Conservation (phyloP, 768 basidiomycete genomes). For the Suillus bovinus region DNA sequence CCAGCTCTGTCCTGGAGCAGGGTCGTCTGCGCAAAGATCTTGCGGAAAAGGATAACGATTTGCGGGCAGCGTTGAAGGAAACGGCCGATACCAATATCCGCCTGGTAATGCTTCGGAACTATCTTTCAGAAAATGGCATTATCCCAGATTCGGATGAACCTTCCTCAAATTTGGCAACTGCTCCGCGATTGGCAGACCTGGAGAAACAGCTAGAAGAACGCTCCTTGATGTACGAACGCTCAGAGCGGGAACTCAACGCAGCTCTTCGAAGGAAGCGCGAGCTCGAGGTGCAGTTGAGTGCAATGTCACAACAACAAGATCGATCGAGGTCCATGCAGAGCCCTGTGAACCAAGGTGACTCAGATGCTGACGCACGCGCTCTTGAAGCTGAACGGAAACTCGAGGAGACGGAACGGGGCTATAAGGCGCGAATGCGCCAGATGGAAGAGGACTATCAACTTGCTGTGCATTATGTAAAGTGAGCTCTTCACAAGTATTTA, state of each 20-base stretch:
- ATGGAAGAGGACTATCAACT: constrained; percentile 96
- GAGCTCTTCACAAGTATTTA: constrained; percentile 34
- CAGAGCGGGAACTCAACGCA: constrained; percentile 74
- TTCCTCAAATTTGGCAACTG: constrained; percentile 39
- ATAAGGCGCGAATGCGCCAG: constrained; percentile 80
- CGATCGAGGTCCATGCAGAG: constrained; percentile 60
- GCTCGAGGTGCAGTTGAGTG: constrained; percentile 66
- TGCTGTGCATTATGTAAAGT: constrained; percentile 98
- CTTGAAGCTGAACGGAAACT: constrained; percentile 76
- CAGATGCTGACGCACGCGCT: constrained; percentile 46
- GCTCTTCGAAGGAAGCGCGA: constrained; percentile 69
- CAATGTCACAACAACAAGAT: constrained; percentile 68
- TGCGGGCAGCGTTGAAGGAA: constrained; percentile 64
- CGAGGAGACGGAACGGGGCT: constrained; percentile 74
- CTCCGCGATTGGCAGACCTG: constrained; percentile 63
- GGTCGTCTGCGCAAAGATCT: constrained; percentile 73
- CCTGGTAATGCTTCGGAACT: constrained; percentile 76
- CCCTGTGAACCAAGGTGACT: constrained; percentile 43
- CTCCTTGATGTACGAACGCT: constrained; percentile 67
- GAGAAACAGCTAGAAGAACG: constrained; percentile 78
- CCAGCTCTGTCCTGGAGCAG: constrained; percentile 64
- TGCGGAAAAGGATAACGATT: constrained; percentile 60
- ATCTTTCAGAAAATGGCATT: constrained; percentile 88
- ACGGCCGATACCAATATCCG: constrained; percentile 72
- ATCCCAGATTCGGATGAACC: constrained; percentile 71